A percentile compares a stretch with the other conserved stretches of the same genome.
These are phyloP conservation scores for Beauveria pseudobassiana DNA, from an alignment of 2,329 filamentous ascomycete genomes.

Conservation along the genomic window DNA sequence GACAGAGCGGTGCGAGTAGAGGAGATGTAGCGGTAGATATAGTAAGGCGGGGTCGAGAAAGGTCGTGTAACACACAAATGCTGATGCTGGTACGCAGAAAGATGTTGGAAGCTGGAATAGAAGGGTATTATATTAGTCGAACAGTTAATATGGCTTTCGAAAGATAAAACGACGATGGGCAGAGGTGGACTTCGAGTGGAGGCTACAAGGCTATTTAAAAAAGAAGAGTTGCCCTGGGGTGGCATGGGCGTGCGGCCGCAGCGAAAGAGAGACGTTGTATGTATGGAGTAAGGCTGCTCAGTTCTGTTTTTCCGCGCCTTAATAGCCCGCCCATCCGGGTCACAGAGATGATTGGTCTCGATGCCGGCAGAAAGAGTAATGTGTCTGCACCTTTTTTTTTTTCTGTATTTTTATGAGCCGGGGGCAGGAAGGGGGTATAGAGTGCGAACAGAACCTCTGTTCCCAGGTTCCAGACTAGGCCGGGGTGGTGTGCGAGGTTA, in stretches of 20 bases:
- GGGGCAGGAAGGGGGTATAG: not conserved
- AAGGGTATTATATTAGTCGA: not conserved
- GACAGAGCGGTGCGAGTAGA: not conserved
- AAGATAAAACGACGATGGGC: not conserved
- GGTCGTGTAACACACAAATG: not conserved
- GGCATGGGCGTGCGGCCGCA: constrained; percentile 2
- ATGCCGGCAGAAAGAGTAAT: not conserved
- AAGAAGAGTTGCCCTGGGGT: not conserved
- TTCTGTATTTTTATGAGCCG: not conserved
- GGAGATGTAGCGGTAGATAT: not conserved
- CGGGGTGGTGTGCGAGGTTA: not conserved
- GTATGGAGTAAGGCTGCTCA: not conserved
- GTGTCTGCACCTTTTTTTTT: not conserved
- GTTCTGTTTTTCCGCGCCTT: not conserved
- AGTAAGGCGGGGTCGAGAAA: not conserved
- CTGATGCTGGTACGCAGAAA: not conserved
- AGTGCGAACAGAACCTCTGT: too few species aligned
- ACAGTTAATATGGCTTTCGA: not conserved
- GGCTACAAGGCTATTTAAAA: constrained; percentile 7
- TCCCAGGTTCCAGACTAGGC: not conserved
- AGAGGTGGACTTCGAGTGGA: not conserved
- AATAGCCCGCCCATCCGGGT: not conserved
- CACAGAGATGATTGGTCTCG: constrained; percentile 5
- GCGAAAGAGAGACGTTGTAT: not conserved
- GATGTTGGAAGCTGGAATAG: not conserved